Base-by-base conservation (phyloP, 768 basidiomycete species). In the Naganishia randhawae region DNA sequence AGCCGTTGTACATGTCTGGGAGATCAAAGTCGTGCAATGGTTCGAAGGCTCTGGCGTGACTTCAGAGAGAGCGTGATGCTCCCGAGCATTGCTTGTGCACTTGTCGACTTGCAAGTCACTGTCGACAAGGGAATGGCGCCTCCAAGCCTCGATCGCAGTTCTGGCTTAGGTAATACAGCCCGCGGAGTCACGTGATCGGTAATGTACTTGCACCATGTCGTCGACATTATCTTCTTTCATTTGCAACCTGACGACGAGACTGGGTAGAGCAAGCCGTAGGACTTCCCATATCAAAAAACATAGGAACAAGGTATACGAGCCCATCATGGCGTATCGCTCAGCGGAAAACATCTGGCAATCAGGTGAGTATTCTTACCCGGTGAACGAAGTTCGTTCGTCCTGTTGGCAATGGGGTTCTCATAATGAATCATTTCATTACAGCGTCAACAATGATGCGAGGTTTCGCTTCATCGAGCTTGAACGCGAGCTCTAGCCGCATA, bases 1-100 rank as follows among this genome's bases (percentile, higher is more conserved):
- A 69, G 42, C 66, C 66, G 67, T 62, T 62, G 63, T 72, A 69
- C 68, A 69, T 69, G 33, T 35, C 64, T 22, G 39, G 13, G 35
- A 22, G 14, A 61, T 16, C 37, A 41, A 6, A n/a, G n/a, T n/a
- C n/a, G n/a, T n/a, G n/a, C n/a, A n/a, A n/a, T n/a, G n/a, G n/a
- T n/a, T n/a, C n/a, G n/a, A n/a, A n/a, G n/a, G n/a, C n/a, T n/a
- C n/a, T n/a, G n/a, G n/a, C n/a, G n/a, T n/a, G n/a, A n/a, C n/a
- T n/a, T n/a, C n/a, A n/a, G n/a, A n/a, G n/a, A n/a, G n/a, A n/a
- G n/a, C n/a, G n/a, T n/a, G n/a, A n/a, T n/a, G n/a, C n/a, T n/a
- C n/a, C n/a, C n/a, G n/a, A n/a, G n/a, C n/a, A n/a, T n/a, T n/a
- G n/a, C n/a, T n/a, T n/a, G n/a, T n/a, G n/a, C n/a, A n/a, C n/a